These are phyloP conservation scores for Pichia sp. DNA, from an alignment of 1,139 yeast genomes.

Conservation along the genomic window DNA sequence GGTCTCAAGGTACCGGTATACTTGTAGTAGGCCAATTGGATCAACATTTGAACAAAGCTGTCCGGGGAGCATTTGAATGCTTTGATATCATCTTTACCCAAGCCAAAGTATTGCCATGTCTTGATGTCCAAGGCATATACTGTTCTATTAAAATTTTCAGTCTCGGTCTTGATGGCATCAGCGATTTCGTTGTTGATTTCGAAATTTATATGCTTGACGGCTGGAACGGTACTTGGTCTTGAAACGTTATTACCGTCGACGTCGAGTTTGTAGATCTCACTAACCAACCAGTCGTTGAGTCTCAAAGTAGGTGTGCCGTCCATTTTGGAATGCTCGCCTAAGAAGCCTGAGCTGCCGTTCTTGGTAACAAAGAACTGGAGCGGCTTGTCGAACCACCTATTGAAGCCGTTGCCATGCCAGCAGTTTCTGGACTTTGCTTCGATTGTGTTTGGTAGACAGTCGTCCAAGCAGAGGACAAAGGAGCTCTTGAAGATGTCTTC, in stretches of 20 bases:
- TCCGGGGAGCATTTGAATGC: constrained; percentile 70
- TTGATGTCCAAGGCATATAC: constrained; percentile 55
- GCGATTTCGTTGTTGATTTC: constrained; percentile 52
- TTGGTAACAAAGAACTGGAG: constrained; percentile 76
- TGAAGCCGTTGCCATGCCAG: constrained; percentile 94
- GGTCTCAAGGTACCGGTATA: constrained; percentile 79
- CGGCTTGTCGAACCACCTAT: constrained; percentile 92
- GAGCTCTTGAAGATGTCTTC: constrained; percentile 73
- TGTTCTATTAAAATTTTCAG: constrained; percentile 47
- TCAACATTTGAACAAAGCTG: constrained; percentile 70
- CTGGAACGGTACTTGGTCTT: neutral
- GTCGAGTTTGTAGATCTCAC: constrained; percentile 33
- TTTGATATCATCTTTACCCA: constrained; percentile 69
- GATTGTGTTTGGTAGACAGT: constrained; percentile 62
- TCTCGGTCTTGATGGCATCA: constrained; percentile 46
- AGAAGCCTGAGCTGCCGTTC: constrained; percentile 86
- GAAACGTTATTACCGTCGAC: constrained; percentile 24
- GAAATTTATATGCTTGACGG: constrained; percentile 37
- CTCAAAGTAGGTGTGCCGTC: constrained; percentile 96
- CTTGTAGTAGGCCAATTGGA: constrained; percentile 76
- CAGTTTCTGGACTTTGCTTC: constrained; percentile 82
- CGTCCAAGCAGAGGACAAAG: constrained; percentile 77
- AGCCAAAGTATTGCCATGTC: constrained; percentile 66
- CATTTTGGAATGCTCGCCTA: constrained; percentile 97
- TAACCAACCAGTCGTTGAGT: constrained; percentile 71